A percentile compares a stretch with the other conserved stretches of the same genome.
Evolutionary conservation across 2,329 filamentous ascomycete genomes (phyloP).

Genomic region (Verticillium tricorpus): DNA sequence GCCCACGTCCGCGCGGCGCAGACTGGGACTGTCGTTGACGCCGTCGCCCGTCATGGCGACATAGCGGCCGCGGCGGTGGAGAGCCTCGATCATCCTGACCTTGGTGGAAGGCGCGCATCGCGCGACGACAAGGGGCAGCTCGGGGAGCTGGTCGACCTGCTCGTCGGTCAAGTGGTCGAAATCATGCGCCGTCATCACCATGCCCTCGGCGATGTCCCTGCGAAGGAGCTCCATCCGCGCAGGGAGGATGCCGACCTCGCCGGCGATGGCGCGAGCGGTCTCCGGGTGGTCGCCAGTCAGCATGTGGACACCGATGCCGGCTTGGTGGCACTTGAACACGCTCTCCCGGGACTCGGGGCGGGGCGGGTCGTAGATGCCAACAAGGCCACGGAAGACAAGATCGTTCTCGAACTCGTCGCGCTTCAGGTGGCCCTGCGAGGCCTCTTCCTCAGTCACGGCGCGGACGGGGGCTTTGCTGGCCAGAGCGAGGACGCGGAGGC

Average conservation of each 20-base stretch:
- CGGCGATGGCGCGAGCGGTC: slow-evolving; percentile 56
- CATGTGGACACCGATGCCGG: slow-evolving; percentile 61
- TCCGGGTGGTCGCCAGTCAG: slow-evolving; percentile 60
- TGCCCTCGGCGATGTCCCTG: slow-evolving; percentile 46
- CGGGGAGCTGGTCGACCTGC: slow-evolving; percentile 57
- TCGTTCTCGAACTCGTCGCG: slow-evolving; percentile 51
- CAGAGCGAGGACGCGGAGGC: slow-evolving; percentile 62
- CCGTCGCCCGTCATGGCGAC: slow-evolving; percentile 69
- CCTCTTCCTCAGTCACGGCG: slow-evolving; percentile 22
- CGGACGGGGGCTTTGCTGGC: slow-evolving; percentile 30
- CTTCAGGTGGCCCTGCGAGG: slow-evolving; percentile 15
- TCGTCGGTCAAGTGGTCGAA: slow-evolving; percentile 60
- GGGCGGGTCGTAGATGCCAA: slow-evolving; percentile 65
- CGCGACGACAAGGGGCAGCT: slow-evolving; percentile 63
- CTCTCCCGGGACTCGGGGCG: slow-evolving; percentile 53
- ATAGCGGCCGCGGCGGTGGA: slow-evolving; percentile 58
- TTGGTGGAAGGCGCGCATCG: slow-evolving; percentile 69
- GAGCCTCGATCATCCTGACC: slow-evolving; percentile 70
- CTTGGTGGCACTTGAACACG: slow-evolving; percentile 51
- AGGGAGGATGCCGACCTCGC: slow-evolving; percentile 55
- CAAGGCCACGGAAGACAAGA: slow-evolving; percentile 59
- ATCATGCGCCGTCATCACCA: slow-evolving; percentile 59
- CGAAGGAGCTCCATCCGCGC: slow-evolving; percentile 40
- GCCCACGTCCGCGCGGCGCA: slow-evolving; percentile 63
- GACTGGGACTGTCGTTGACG: slow-evolving; percentile 64